phyloP scores from a whole-genome alignment of 768 basidiomycete genomes.

The Lactifluus hygrophoroides region DNA sequence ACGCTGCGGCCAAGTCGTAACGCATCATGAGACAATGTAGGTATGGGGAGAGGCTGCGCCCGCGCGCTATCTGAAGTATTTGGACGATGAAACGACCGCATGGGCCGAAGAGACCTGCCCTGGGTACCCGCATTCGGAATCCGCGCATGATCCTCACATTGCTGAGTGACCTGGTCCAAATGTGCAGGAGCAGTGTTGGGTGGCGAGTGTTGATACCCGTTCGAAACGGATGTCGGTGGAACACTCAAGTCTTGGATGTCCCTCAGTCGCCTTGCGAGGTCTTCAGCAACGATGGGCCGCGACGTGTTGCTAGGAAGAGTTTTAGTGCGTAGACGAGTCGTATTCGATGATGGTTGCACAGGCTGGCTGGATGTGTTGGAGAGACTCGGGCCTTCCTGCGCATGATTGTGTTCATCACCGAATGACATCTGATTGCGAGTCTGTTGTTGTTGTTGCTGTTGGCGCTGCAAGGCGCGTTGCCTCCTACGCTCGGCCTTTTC shows the following conservation, averaged over 20 bases:
- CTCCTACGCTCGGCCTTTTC: slow-evolving; percentile 53
- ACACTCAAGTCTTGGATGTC: slow-evolving; percentile 9
- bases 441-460: slow-evolving; percentile 10
- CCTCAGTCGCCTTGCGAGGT: slow-evolving; percentile 17
- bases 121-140: slow-evolving; percentile 18
- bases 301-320: slow-evolving; percentile 17
- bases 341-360: neutral
- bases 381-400: neutral
- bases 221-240: neutral
- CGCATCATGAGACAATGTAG: neutral
- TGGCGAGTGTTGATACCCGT: neutral
- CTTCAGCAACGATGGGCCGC: slow-evolving; percentile 12
- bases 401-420: neutral
- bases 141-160: slow-evolving; percentile 20
- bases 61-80: slow-evolving; percentile 28
- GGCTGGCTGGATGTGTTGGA: neutral
- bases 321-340: slow-evolving; percentile 13
- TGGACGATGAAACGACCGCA: slow-evolving; percentile 56
- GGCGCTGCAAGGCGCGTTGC: slow-evolving; percentile 20
- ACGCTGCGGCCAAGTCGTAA: slow-evolving; percentile 12
- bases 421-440: neutral
- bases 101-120: slow-evolving; percentile 33
- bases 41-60: neutral
- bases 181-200: neutral
- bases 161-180: slow-evolving; percentile 17